Evolutionary conservation across 108 stramenopile species (phyloP), one percentile per base, ranked within the genome.

Genomic region (Aurantiochytrium sp.): DNA sequence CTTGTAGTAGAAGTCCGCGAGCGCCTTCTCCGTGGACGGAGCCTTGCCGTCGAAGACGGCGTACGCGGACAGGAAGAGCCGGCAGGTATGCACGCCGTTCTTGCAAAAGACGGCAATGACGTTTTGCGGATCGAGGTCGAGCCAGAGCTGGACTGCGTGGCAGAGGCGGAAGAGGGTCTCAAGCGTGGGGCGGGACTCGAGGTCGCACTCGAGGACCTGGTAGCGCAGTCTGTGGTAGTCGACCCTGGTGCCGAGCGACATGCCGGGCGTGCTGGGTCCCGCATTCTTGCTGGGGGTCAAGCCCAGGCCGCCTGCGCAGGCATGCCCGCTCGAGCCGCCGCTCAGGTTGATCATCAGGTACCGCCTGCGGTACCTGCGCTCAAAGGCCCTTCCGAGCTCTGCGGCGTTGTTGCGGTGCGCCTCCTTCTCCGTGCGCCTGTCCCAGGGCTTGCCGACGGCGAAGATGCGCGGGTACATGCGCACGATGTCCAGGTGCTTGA

Each of bases 151-250:
- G 45, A 41, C n/a, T 39, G 73, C 73, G 45, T 81, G 73, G 73
- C 73, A 81, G n/a, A 81, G 45, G 12, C 21, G 6, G 4, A 81
- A 81, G 27, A 81, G 27, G n/a, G 73, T 27, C 24, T 81, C 73
- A 6, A 81, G 39, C 24, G 73, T 30, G 42, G 45, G 39, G 12
- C 12, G 12, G 6, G 45, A 48, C 73, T 81, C 73, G 1, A 81
- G 45, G 3, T 81, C 73, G 39, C 73, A 81, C 73, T 81, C 73
- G 2, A 81, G 45, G 27, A 81, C 73, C 73, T 81, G 73, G 45
- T 81, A 48, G 39, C 45, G 73, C n/a, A 81, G 45, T 24, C 73
- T 6, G 73, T 81, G 45, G 39, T 81, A 81, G 73, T 81, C 73
- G 19, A 81, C 39, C 34, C 19, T 30, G 59, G 8, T 17, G 50